Conservation (phyloP, 805 yeast genomes). For the Cyberlindnera euphorbiiphila region DNA sequence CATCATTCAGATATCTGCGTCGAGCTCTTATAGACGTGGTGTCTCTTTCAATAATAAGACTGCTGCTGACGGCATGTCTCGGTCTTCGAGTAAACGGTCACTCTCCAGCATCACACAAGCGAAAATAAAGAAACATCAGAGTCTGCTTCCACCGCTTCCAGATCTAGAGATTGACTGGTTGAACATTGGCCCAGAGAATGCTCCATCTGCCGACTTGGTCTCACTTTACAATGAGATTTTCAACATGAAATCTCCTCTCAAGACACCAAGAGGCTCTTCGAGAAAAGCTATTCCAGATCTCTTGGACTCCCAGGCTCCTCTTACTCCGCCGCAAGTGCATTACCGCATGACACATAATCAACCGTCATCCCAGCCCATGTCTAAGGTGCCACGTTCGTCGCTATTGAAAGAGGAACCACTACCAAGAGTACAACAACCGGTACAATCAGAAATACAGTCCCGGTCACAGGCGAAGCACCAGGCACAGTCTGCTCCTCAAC, state of each 20-base stretch:
- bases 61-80: constrained; percentile 16
- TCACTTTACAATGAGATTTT: constrained; percentile 30
- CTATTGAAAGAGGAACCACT: not conserved
- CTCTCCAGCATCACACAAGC: constrained; percentile 8
- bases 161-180: constrained; percentile 26
- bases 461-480: too few species aligned
- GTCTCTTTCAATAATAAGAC: constrained; percentile 29
- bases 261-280: constrained; percentile 8
- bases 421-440: too few species aligned
- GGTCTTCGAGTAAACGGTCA: constrained; percentile 26
- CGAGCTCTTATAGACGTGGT: constrained; percentile 30
- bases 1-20: constrained; percentile 29
- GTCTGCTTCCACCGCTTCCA: constrained; percentile 30
- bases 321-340: too few species aligned
- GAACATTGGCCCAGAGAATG: constrained; percentile 15
- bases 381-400: constrained; percentile 1
- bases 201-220: constrained; percentile 28
- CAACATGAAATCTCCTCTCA: constrained; percentile 19
- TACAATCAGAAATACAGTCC: too few species aligned
- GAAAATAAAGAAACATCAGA: constrained; percentile 22
- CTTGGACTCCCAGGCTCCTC: too few species aligned
- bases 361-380: too few species aligned
- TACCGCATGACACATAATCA: too few species aligned
- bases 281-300: constrained; percentile 1
- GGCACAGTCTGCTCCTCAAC: not conserved